Percentiles rank a stretch among this genome's conserved stretches.
Evolutionary conservation across 1,284 basidiomycete species (phyloP).

Genomic region (Apiotrichum akiyoshidainum): DNA sequence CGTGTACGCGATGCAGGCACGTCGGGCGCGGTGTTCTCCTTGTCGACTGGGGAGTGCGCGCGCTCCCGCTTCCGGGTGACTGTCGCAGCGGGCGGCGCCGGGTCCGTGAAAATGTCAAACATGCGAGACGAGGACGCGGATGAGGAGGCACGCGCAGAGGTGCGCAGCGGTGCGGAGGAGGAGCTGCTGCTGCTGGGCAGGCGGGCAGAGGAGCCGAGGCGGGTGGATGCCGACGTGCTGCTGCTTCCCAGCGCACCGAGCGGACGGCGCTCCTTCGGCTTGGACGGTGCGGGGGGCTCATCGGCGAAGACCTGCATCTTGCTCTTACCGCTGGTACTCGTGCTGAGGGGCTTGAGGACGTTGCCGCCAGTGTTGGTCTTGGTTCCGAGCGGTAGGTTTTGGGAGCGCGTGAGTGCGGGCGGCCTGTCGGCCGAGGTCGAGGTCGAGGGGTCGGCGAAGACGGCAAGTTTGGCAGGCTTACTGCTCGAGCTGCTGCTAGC

Average conservation of each 20-base stretch:
- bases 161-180: neutral
- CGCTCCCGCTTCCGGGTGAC: neutral
- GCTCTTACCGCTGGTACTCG: neutral
- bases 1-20: slow-evolving; percentile 27
- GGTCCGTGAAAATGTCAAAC: slow-evolving; percentile 11
- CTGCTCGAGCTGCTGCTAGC: neutral
- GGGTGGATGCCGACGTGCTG: neutral
- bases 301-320: neutral
- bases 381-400: neutral
- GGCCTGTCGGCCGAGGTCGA: neutral
- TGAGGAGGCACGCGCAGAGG: neutral
- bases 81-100: neutral
- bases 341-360: neutral
- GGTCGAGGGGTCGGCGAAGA: neutral
- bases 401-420: neutral
- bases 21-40: slow-evolving; percentile 31
- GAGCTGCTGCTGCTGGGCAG: neutral
- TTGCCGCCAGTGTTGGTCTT: neutral
- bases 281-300: too few relatives aligned
- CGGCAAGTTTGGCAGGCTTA: neutral
- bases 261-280: too few relatives aligned
- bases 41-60: slow-evolving; percentile 14
- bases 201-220: neutral
- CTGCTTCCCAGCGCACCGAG: too few relatives aligned
- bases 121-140: neutral